A percentile compares a stretch with the other conserved stretches of the same genome.
phyloP scores from a whole-genome alignment of 2,329 filamentous ascomycete species.

The Cercospora nicotianae region DNA sequence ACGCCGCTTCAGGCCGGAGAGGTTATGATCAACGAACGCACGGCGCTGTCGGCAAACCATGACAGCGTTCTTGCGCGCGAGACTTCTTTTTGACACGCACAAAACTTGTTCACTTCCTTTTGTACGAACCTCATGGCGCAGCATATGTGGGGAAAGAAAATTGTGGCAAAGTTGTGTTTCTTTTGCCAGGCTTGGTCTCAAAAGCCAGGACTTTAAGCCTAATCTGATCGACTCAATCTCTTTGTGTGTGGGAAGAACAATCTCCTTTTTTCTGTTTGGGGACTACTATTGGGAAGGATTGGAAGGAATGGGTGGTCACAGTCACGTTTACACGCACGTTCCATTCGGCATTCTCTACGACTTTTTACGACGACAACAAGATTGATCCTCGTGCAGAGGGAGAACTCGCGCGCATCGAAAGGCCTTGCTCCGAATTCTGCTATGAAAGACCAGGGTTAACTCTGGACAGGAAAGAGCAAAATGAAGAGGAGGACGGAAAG shows the following conservation, averaged over 20 bases:
- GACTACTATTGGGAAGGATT: not conserved
- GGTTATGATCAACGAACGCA: constrained; percentile 21
- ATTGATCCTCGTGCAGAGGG: not conserved
- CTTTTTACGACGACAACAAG: constrained; percentile 21
- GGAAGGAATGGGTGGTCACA: not conserved
- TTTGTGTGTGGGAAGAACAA: constrained; percentile 1
- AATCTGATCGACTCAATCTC: constrained; percentile 19
- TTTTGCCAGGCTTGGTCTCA: constrained; percentile 9
- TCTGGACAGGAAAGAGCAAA: constrained; percentile 11
- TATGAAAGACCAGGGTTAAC: constrained; percentile 17
- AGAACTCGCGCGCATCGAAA: not conserved
- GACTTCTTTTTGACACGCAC: not conserved
- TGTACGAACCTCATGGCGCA: constrained; percentile 6
- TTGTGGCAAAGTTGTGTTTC: not conserved
- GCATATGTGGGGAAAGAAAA: not conserved
- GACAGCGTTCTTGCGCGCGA: constrained; percentile 19
- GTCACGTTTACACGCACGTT: constrained; percentile 9
- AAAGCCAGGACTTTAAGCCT: constrained; percentile 19
- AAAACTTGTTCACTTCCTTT: not conserved
- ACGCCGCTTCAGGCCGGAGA: not conserved
- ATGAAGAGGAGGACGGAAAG: not conserved
- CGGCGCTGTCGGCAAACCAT: constrained; percentile 27
- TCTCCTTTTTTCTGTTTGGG: constrained; percentile 7
- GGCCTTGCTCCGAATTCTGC: not conserved
- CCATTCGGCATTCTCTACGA: constrained; percentile 26